These are phyloP conservation scores for Emericellopsis terricola DNA, from an alignment of 495 filamentous ascomycete species.

Conservation along the genomic window DNA sequence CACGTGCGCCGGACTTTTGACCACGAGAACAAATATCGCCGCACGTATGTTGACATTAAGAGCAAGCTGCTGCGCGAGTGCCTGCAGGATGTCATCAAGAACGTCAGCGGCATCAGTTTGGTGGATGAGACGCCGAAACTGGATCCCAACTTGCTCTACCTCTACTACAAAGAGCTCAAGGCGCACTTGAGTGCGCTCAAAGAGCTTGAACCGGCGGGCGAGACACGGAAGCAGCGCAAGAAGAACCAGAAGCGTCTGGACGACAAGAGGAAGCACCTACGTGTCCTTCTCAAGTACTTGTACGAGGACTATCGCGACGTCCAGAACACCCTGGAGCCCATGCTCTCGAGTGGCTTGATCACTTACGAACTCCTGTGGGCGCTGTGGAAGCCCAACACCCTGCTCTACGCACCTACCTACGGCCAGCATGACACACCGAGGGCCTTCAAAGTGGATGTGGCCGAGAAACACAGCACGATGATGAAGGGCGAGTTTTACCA, in stretches of 20 bases:
- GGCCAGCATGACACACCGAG: slow-evolving; percentile 65
- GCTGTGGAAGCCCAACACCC: slow-evolving; percentile 76
- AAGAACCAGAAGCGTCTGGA: slow-evolving; percentile 47
- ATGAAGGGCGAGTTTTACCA: slow-evolving; percentile 66
- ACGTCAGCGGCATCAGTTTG: slow-evolving; percentile 62
- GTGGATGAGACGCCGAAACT: slow-evolving; percentile 64
- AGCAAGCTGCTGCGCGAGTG: slow-evolving; percentile 60
- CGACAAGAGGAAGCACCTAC: slow-evolving; percentile 49
- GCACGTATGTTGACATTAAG: slow-evolving; percentile 72
- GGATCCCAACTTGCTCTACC: slow-evolving; percentile 78
- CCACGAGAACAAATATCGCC: slow-evolving; percentile 71
- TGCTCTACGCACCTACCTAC: slow-evolving; percentile 69
- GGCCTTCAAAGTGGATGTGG: slow-evolving; percentile 78
- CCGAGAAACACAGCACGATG: slow-evolving; percentile 51
- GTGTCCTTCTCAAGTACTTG: slow-evolving; percentile 63
- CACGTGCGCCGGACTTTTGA: slow-evolving; percentile 69
- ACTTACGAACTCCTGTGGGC: slow-evolving; percentile 88
- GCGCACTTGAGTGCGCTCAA: slow-evolving; percentile 48
- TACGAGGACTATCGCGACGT: slow-evolving; percentile 64
- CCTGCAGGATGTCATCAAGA: slow-evolving; percentile 59
- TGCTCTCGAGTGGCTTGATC: slow-evolving; percentile 70
- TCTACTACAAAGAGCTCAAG: slow-evolving; percentile 66
- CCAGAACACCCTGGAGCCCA: slow-evolving; percentile 64
- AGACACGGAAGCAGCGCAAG: slow-evolving; percentile 34
- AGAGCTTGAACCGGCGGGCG: too few relatives aligned